Evolutionary conservation across 2,329 filamentous ascomycete genomes (phyloP).

Genomic region (Pyrenophora tritici-repentis): DNA sequence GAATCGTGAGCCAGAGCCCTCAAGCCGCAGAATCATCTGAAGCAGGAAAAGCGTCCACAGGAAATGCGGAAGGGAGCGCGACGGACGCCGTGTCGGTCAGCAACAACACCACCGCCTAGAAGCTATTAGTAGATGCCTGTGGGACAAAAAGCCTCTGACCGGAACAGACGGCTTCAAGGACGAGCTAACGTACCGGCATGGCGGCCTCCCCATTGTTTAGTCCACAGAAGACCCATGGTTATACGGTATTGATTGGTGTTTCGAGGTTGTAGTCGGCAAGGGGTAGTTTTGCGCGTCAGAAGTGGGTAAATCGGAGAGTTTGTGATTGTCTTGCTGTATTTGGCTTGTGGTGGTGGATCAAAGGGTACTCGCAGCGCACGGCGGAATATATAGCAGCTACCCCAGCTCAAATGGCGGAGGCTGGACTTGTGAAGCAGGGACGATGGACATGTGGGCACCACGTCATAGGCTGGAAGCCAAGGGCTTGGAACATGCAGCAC

Average conservation of each 20-base stretch:
- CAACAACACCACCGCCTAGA: conserved; percentile 56
- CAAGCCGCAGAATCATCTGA: conserved; percentile 48
- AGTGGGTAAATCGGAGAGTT: background rate
- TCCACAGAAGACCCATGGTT: conserved; percentile 55
- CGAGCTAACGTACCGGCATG: conserved; percentile 46
- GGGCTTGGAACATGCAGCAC: conserved; percentile 10
- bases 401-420: conserved; percentile 4
- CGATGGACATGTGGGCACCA: conserved; percentile 5
- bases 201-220: conserved; percentile 52
- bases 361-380: background rate
- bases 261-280: background rate
- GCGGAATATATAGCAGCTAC: conserved; percentile 20
- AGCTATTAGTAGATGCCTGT: conserved; percentile 23
- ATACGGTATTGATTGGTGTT: conserved; percentile 18
- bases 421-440: conserved; percentile 20
- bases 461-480: conserved; percentile 17
- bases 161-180: conserved; percentile 1
- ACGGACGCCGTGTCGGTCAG: conserved; percentile 58
- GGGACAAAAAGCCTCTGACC: conserved; percentile 2
- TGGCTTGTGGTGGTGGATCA: conserved; percentile 4
- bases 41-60: conserved; percentile 59
- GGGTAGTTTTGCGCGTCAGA: background rate
- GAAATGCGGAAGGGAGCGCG: conserved; percentile 58
- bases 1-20: conserved; percentile 25
- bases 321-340: background rate